Conservation (phyloP, 2,329 filamentous ascomycete species). For the Trichophyton mentagrophytes region DNA sequence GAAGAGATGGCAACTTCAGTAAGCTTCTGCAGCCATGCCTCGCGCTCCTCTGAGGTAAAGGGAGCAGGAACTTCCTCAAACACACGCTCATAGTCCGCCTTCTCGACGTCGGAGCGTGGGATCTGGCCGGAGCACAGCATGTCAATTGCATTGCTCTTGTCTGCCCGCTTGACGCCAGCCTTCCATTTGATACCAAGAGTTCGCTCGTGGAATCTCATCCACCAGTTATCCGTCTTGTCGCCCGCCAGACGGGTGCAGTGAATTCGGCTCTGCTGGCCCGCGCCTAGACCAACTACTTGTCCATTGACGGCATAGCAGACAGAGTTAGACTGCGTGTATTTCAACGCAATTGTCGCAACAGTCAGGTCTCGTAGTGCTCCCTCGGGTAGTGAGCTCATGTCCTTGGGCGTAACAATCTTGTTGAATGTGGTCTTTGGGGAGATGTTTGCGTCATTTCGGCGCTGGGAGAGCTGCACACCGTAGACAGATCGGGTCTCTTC, state of each 20-base stretch:
- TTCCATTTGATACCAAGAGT: constrained; percentile 88
- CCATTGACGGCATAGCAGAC: constrained; percentile 94
- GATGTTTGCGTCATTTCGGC: constrained; percentile 84
- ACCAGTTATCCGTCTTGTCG: constrained; percentile 99
- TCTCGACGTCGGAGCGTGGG: constrained; percentile 70
- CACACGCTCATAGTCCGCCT: constrained; percentile 70
- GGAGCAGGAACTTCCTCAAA: constrained; percentile 78
- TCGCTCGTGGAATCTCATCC: constrained; percentile 92
- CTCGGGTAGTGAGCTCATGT: constrained; percentile 58
- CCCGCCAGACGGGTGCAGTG: constrained; percentile 96
- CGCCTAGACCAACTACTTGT: constrained; percentile 85
- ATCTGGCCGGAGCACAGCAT: constrained; percentile 84
- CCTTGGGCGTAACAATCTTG: constrained; percentile 76
- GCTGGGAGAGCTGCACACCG: constrained; percentile 75
- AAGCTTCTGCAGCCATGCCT: constrained; percentile 73
- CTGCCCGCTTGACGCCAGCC: constrained; percentile 88
- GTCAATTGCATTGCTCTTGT: constrained; percentile 98
- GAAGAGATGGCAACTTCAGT: constrained; percentile 67
- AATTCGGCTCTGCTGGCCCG: constrained; percentile 93
- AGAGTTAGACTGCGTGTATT: constrained; percentile 98
- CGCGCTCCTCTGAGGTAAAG: constrained; percentile 74
- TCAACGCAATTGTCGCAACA: constrained; percentile 90
- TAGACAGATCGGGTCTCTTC: constrained; percentile 80
- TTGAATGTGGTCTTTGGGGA: constrained; percentile 68
- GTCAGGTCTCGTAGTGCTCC: constrained; percentile 78